Conservation (phyloP, 2,329 filamentous ascomycete genomes). For the Ophiostoma ulmi region DNA sequence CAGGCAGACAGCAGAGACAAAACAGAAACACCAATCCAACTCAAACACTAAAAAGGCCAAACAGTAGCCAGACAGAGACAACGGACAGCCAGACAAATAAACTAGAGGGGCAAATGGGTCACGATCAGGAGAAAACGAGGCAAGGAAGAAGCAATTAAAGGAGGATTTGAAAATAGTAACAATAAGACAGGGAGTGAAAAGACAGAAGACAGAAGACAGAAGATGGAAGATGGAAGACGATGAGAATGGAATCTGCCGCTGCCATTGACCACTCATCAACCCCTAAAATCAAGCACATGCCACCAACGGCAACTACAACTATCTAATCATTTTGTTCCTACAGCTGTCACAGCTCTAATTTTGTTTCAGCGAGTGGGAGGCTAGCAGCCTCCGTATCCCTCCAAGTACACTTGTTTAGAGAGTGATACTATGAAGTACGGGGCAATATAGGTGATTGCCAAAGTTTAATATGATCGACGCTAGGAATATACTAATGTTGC, state of each 20-base stretch:
- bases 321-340: not conserved
- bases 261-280: not conserved
- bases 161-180: not conserved
- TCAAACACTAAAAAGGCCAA: slow-evolving; percentile 12
- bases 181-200: not conserved
- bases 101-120: slow-evolving; percentile 3
- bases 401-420: no score
- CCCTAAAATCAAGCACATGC: not conserved
- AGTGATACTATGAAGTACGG: no score
- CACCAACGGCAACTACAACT: not conserved
- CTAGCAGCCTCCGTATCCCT: slow-evolving; percentile 2
- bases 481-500: not conserved
- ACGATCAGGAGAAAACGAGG: not conserved
- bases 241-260: not conserved
- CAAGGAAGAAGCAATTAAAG: not conserved
- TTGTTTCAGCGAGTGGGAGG: not conserved
- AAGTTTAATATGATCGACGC: slow-evolving; percentile 2
- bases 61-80: slow-evolving; percentile 9
- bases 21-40: slow-evolving; percentile 11
- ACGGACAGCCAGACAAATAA: not conserved
- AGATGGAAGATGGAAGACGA: not conserved
- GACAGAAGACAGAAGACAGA: not conserved
- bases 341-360: not conserved
- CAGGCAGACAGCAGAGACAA: slow-evolving; percentile 9
- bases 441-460: no score